phyloP scores from a whole-genome alignment of 2,329 filamentous ascomycete genomes.

The Epichloe typhina region DNA sequence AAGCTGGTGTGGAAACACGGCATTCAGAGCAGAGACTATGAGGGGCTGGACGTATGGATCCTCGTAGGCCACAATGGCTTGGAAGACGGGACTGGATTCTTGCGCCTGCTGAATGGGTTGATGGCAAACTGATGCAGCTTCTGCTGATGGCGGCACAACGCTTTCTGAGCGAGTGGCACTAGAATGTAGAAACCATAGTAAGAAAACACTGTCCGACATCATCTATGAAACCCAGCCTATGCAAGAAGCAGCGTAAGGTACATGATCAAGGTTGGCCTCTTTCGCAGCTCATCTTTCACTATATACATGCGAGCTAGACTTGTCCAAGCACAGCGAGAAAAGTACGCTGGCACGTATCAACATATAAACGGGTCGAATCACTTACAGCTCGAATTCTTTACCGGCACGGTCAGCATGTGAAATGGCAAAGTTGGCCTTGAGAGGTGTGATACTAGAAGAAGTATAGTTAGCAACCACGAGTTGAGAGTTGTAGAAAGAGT shows the following conservation, averaged over 20 bases:
- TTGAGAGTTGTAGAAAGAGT: not conserved
- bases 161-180: slow-evolving; percentile 12
- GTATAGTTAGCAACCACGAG: slow-evolving; percentile 4
- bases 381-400: slow-evolving; percentile 56
- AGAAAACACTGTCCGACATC: slow-evolving; percentile 17
- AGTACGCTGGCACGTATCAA: not conserved
- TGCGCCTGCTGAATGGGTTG: slow-evolving; percentile 2
- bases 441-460: slow-evolving; percentile 60
- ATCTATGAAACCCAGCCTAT: slow-evolving; percentile 15
- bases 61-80: slow-evolving; percentile 72
- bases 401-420: slow-evolving; percentile 26
- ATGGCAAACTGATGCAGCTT: slow-evolving; percentile 10
- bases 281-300: slow-evolving; percentile 3
- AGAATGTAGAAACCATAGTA: slow-evolving; percentile 14
- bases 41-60: slow-evolving; percentile 83
- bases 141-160: slow-evolving; percentile 4
- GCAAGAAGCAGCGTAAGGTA: slow-evolving; percentile 13
- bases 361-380: not conserved
- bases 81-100: slow-evolving; percentile 15
- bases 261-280: slow-evolving; percentile 9
- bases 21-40: slow-evolving; percentile 57
- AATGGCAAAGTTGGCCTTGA: slow-evolving; percentile 89
- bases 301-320: slow-evolving; percentile 8
- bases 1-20: slow-evolving; percentile 39
- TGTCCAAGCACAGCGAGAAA: slow-evolving; percentile 1